Evolutionary conservation across 2,329 filamentous ascomycete genomes (phyloP).

Genomic region (Tympanopsis confertula): DNA sequence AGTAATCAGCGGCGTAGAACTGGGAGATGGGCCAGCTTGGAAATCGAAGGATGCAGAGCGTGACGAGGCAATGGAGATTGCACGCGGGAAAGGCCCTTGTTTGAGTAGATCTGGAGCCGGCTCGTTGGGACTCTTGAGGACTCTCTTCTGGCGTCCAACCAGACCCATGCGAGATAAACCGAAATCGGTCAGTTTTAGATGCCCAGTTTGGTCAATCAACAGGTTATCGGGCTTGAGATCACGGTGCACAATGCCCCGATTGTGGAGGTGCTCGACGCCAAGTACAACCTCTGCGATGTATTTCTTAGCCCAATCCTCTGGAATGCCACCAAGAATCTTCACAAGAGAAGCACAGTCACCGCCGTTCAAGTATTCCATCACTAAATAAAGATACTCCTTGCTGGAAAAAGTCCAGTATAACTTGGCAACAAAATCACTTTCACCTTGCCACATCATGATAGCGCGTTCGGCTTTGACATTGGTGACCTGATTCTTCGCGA

Average conservation of each 20-base stretch:
- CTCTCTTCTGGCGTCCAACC: conserved; percentile 89
- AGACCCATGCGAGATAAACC: conserved; percentile 94
- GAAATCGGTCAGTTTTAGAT: conserved; percentile 95
- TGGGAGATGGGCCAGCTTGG: conserved; percentile 63
- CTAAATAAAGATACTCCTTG: conserved; percentile 95
- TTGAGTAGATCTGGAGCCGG: conserved; percentile 87
- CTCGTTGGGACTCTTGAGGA: conserved; percentile 69
- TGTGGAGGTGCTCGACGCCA: conserved; percentile 93
- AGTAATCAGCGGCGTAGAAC: conserved; percentile 75
- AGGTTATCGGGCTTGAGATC: conserved; percentile 96
- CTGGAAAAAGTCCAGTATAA: conserved; percentile 99
- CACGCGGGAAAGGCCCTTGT: conserved; percentile 78
- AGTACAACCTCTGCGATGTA: conserved; percentile 92
- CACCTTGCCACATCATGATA: conserved; percentile 99
- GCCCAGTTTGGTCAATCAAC: conserved; percentile 90
- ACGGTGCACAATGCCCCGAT: conserved; percentile 86
- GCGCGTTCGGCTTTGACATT: conserved; percentile 97
- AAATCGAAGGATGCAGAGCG: conserved; percentile 89
- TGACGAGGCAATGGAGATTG: conserved; percentile 77
- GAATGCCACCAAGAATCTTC: conserved; percentile 81
- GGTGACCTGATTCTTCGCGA: conserved; percentile 97
- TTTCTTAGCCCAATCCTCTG: conserved; percentile 96
- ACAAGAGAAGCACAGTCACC: conserved; percentile 94
- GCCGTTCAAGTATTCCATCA: conserved; percentile 98
- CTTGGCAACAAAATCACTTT: conserved; percentile 98